Conservation (phyloP, 768 basidiomycete species). For the Sporobolomyces phaffii region DNA sequence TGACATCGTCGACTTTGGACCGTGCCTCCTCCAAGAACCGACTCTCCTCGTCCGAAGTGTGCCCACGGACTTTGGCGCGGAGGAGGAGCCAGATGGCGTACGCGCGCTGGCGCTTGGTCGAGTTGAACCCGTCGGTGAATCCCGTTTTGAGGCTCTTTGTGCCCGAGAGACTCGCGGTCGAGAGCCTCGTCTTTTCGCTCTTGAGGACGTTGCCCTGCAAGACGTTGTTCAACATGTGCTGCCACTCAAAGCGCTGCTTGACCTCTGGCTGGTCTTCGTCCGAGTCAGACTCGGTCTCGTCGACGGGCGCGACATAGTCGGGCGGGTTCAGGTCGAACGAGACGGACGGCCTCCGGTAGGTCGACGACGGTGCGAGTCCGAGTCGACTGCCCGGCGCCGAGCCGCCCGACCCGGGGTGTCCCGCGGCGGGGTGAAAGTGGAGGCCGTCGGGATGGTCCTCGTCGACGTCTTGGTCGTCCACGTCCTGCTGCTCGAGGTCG, state of each 20-base stretch:
- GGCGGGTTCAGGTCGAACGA: constrained; percentile 32
- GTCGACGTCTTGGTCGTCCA: constrained; percentile 5
- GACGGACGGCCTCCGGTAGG: constrained; percentile 25
- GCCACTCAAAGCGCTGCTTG: constrained; percentile 82
- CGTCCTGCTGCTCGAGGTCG: background rate
- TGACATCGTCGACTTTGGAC: constrained; percentile 70
- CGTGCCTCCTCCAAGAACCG: constrained; percentile 75
- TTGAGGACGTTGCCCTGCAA: constrained; percentile 88
- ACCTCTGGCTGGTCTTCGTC: constrained; percentile 26
- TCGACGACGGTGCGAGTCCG: background rate
- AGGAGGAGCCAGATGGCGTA: constrained; percentile 79
- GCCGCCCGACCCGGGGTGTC: no score
- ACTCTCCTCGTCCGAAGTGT: constrained; percentile 74
- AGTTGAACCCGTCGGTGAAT: constrained; percentile 26
- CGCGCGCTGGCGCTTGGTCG: constrained; percentile 49
- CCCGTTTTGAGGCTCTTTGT: constrained; percentile 57
- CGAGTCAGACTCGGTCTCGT: constrained; percentile 2
- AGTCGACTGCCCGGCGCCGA: constrained; percentile 7
- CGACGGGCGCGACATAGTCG: constrained; percentile 6
- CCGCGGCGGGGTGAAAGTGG: no score
- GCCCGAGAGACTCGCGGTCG: constrained; percentile 60
- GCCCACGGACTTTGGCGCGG: constrained; percentile 73
- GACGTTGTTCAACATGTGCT: constrained; percentile 87
- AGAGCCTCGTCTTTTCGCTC: constrained; percentile 88
- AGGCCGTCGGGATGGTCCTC: constrained; percentile 18